Conservation (phyloP, 225 moss, liverwort and hornwort species). For the Bryoerythrophyllum caledonicum region DNA sequence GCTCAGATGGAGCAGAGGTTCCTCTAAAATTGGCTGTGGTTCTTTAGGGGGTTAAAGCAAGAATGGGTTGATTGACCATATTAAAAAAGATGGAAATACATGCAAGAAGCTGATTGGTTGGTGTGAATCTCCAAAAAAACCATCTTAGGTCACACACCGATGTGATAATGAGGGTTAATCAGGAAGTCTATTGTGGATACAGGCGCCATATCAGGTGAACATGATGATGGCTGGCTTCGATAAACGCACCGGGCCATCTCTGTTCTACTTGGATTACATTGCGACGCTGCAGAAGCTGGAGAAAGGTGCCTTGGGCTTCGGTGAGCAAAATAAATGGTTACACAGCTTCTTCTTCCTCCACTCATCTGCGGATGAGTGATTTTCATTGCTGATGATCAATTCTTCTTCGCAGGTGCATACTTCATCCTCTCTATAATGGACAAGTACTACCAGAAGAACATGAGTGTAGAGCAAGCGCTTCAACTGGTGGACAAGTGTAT, state of each 20-base stretch:
- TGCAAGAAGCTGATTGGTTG: no score
- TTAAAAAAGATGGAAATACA: no score
- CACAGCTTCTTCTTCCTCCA: neutral
- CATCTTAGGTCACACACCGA: no score
- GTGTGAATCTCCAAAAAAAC: no score
- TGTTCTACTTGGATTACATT: constrained; percentile 85
- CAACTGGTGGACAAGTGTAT: constrained; percentile 42
- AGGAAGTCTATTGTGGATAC: constrained; percentile 17
- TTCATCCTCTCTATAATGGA: constrained; percentile 54
- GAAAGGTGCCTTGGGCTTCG: constrained; percentile 77
- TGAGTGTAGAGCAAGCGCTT: constrained; percentile 39
- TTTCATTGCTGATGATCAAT: neutral
- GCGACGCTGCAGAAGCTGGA: constrained; percentile 80
- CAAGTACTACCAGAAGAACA: constrained; percentile 48
- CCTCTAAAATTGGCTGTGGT: no score
- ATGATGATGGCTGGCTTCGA: constrained; percentile 86
- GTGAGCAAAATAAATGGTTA: constrained; percentile 34
- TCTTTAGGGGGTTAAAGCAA: no score
- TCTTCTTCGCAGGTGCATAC: constrained; percentile 40
- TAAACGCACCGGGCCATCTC: constrained; percentile 61
- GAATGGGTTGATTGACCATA: no score
- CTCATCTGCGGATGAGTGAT: neutral
- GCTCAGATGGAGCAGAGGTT: no score
- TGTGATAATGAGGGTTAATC: neutral
- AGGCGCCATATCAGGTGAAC: constrained; percentile 89